Base-by-base conservation (phyloP, 2,329 filamentous ascomycete species). In the Dryadomyces quercus-mongolicae region DNA sequence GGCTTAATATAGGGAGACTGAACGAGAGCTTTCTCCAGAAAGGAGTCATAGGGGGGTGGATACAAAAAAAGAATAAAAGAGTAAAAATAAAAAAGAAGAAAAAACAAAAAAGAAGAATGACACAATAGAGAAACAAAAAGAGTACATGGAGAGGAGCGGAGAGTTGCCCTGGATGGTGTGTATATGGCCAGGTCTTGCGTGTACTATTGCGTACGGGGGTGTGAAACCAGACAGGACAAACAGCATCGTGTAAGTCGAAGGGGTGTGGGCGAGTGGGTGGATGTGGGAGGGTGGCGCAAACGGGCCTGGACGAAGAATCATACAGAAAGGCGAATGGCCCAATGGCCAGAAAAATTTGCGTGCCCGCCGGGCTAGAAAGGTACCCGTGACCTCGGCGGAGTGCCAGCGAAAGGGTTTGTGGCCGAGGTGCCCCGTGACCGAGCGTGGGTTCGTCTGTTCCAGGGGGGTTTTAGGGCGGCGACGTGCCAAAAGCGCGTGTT, bases 1-100 rank as follows among this genome's bases (percentile, higher is more conserved):
- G n/a, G 47, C 40, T 55, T 55, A 55, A 50, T 55, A 55, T 55
- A 55, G 43, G 44, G 22, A 20, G 38, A 36, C 15, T n/a, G 8
- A 25, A 13, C 9, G 16, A 21, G 18, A 16, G 46, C 10, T 13
- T 3, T 34, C 25, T 48, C 25, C 31, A 22, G 16, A 49, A 12
- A 51, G 48, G 48, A 40, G 49, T 40, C 31, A 49, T 49, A 9
- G 9, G 18, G 38, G 31, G 22, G 10, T 31, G 25, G 25, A 31
- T 31, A 8, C 4, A 31, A 31, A 8, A 31, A 31, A 8, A 31
- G 8, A 31, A 8, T 5, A 31, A 31, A 31, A 31, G 18, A 43
- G n/a, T n/a, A 31, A 31, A 8, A 31, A 31, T 4, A 31, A 31
- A 31, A 8, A 31, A 31, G 8, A 31, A 31, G 18, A 43, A 34